Base-by-base conservation (phyloP, 2,329 filamentous ascomycete genomes). In the Dactylellina drechsleri region DNA sequence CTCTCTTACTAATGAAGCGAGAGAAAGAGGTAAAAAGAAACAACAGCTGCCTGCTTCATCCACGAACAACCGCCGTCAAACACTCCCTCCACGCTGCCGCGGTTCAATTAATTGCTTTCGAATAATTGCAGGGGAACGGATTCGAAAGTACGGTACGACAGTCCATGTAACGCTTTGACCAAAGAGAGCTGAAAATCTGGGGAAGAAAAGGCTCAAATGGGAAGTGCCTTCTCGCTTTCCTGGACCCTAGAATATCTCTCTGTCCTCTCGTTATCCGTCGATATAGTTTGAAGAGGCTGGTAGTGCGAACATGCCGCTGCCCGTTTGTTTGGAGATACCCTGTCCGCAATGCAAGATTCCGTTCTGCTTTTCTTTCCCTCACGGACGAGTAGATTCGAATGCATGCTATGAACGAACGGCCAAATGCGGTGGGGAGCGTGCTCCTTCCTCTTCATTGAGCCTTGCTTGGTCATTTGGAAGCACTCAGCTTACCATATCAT, bases 191-290 rank as follows among this genome's bases (percentile, higher is more conserved):
- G 31, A 36, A 62, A 70, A 70, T 70, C 66, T 62, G 66, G 66
- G 65, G 65, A 68, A 68, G 65, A 53, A 68, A 68, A 68, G 65
- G 56, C 65, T 68, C 56, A 68, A 68, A 68, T 60, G 65, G 65
- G 65, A 68, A 68, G 56, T 36, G 28, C 54, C 23, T 40, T 62
- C 47, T 41, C 52, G 12, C 10, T 50, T 50, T 50, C 13, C 12
- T n/a, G n/a, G n/a, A 23, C 54, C 56, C 18, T 16, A 40, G 23
- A 61, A 45, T 36, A 54, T 56, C 56, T 45, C 47, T 61, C 54
- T 31, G 45, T 61, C 57, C 47, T 53, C 47, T 53, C 45, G 45
- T 31, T 58, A 28, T 28, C 28, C 47, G 40, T 31, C 28, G 52
- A 43, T 23, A 43, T 15, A 56, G 23, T 47, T 40, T 36, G n/a